Base-by-base conservation (phyloP, 2,329 filamentous ascomycete genomes). In the Parasarocladium wereldwijsianum region DNA sequence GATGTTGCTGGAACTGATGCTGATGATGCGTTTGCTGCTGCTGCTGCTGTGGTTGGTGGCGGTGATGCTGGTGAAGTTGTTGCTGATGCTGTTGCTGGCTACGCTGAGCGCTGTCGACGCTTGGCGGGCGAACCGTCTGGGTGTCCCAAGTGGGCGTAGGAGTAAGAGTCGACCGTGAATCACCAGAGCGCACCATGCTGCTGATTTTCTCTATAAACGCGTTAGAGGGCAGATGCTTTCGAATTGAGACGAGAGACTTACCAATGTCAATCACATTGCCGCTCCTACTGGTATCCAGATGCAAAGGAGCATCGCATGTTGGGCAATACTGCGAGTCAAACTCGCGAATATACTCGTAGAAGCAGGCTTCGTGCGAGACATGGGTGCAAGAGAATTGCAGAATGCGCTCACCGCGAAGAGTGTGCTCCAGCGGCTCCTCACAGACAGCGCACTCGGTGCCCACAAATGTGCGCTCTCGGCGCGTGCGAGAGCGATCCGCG, bases 271-370 rank as follows among this genome's bases (percentile, higher is more conserved):
- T 62, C 32, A 94, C 78, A 60, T 93, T 94, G 39, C 86, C 86
- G 35, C 85, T 85, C 38, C 90, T 72, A 51, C 83, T 93, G 6
- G 85, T 90, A 55, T 98, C 90, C 24, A 98, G 62, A 37, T 86
- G 84, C 31, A 98, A 60, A 13, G 90, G 85, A 39, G 86, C 81
- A 60, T 93, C 80, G 55, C 90, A 98, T 40, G 82, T 80, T 17
- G 90, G 90, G 55, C 90, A 98, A 46, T 84, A 86, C 46, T 96
- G 85, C 31, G 82, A 82, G 42, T 96, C 86, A 35, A 87, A 81
- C 47, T 94, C 87, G 46, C 83, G 81, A 44, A 98, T 93, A 50
- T 92, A 94, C 55, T 98, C 90, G 58, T 96, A 96, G 51, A 98
- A 96, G 57, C 90, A 98, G 20, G 87, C 90, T 54, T 96, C 90